Base-by-base conservation (phyloP, 129 eudicot genomes). In the Tagetes erecta region DNA sequence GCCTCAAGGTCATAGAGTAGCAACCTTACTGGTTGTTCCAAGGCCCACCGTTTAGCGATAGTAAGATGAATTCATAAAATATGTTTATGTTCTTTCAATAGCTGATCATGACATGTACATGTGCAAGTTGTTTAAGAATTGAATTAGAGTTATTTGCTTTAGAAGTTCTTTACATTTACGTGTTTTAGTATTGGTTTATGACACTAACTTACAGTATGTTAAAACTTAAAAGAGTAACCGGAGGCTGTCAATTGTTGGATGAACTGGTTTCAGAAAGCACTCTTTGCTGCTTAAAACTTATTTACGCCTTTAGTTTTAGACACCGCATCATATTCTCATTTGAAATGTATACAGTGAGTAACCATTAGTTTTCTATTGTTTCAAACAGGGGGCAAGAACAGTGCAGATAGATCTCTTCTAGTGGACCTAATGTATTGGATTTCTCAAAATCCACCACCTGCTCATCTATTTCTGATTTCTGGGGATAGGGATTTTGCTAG, bases 341-440 rank as follows among this genome's bases (percentile, higher is more conserved):
- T 11, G 11, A 14, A 35, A 59, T 37, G 52, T 58, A 3, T 40
- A 65, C 11, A 67, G 55, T 8, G 42, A 50, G 57, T 67, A 66
- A 35, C 8, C n/a, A 14, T 68, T 1, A 1, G 5, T 42, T 64
- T 41, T 27, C 14, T 80, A 33, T 12, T 51, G 49, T 77, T 41
- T 66, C 13, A 53, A 68, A 36, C 83, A 94, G 98, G 96, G 79
- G 92, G 92, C 9, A 94, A 90, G 88, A 94, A 91, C 89, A 88
- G 97, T 82, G 98, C 97, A 44, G 98, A 94, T 64, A 84, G 97
- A 80, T 94, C 97, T 59, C 97, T 91, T 80, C 85, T 95, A 46
- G 87, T 95, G 67, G 94, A 95, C 57, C 96, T 95, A 10, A 91
- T 95, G 99, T 80, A 82, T 71, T 95, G 99, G 99, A 96, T 91